These are phyloP conservation scores for Trichoderma sp. DNA, from an alignment of 2,329 filamentous ascomycete genomes.

Conservation along the genomic window DNA sequence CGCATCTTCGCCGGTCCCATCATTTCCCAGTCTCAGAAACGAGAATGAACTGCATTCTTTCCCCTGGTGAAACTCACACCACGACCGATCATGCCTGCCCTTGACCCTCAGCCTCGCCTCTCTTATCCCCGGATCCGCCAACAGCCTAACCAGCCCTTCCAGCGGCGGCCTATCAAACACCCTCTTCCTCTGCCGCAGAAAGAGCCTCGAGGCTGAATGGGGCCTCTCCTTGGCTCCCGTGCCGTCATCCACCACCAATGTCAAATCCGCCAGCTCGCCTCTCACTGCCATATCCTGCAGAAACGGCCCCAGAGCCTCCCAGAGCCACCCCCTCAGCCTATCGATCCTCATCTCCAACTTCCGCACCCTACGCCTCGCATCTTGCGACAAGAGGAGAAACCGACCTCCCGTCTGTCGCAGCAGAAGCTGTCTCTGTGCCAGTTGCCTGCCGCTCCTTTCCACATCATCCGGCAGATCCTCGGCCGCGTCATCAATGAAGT, in stretches of 20 bases:
- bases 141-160: conserved; percentile 37
- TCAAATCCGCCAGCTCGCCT: conserved; percentile 30
- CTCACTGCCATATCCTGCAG: conserved; percentile 33
- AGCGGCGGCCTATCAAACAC: conserved; percentile 32
- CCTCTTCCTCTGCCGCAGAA: conserved; percentile 14
- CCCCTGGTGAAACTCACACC: conserved; percentile 42
- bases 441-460: neutral
- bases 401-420: conserved; percentile 8
- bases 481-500: conserved; percentile 24
- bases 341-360: conserved; percentile 31
- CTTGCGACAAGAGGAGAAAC: conserved; percentile 25
- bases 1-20: neutral
- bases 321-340: conserved; percentile 33
- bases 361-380: conserved; percentile 28
- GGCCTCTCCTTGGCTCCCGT: neutral
- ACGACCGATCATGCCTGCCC: conserved; percentile 35
- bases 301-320: conserved; percentile 29
- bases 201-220: conserved; percentile 18
- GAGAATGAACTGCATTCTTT: conserved; percentile 3
- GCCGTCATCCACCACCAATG: conserved; percentile 8
- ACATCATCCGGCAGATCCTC: conserved; percentile 22
- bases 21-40: neutral
- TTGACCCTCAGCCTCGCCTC: conserved; percentile 38
- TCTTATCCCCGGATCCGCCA: conserved; percentile 46
- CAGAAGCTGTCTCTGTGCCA: neutral